Conservation (phyloP, 2,329 filamentous ascomycete species). For the Ceratocystis diversiconidia region DNA sequence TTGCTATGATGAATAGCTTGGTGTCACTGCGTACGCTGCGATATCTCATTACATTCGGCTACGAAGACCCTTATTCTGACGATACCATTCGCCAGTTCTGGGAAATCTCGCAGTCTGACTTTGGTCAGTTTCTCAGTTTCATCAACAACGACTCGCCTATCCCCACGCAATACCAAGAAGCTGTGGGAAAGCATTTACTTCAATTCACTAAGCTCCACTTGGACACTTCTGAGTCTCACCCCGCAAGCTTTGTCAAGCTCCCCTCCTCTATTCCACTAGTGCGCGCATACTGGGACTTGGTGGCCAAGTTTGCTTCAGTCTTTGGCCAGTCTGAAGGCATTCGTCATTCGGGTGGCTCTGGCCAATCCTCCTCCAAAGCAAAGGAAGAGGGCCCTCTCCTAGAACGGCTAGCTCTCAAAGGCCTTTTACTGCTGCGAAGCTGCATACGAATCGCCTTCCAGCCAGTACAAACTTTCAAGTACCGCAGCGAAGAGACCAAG, state of each 20-base stretch:
- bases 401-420: constrained; percentile 71
- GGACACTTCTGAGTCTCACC: constrained; percentile 66
- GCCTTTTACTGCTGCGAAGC: constrained; percentile 64
- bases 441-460: constrained; percentile 78
- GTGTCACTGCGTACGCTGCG: constrained; percentile 66
- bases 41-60: constrained; percentile 65
- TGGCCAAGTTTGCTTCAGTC: constrained; percentile 60
- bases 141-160: constrained; percentile 42
- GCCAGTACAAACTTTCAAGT: constrained; percentile 70
- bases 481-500: constrained; percentile 58
- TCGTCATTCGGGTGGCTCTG: constrained; percentile 30
- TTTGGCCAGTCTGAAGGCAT: constrained; percentile 50
- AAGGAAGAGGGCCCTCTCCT: constrained; percentile 48
- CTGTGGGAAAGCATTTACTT: constrained; percentile 73
- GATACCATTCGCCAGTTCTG: constrained; percentile 66
- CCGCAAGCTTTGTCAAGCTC: constrained; percentile 68
- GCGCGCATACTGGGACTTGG: constrained; percentile 71
- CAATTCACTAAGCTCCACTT: constrained; percentile 88
- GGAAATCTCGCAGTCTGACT: constrained; percentile 61
- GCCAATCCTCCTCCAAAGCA: constrained; percentile 29
- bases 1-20: constrained; percentile 63
- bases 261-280: constrained; percentile 66
- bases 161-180: constrained; percentile 39
- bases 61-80: constrained; percentile 70
- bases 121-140: constrained; percentile 58